Conservation (phyloP, 176 grass and related monocot species). For the Oropetium thomaeum region DNA sequence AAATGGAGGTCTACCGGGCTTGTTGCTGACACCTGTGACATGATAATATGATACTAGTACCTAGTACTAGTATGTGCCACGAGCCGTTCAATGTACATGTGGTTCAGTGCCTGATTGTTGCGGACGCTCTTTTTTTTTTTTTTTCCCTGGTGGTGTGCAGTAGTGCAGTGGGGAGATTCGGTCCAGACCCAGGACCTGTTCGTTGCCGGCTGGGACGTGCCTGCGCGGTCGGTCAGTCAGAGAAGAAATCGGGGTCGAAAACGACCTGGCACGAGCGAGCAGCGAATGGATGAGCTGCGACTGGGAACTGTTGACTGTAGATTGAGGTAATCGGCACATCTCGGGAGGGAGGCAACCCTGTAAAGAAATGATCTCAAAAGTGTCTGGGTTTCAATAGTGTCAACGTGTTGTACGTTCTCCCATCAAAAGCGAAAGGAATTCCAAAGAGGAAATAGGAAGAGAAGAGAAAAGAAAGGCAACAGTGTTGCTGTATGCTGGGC, state of each 20-base stretch:
- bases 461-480: too few species aligned
- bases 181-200: not conserved
- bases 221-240: not conserved
- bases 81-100: not conserved
- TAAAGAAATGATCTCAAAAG: too few species aligned
- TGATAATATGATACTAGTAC: too few species aligned
- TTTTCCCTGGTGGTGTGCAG: not conserved
- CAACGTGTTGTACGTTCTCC: not conserved
- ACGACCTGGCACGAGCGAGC: not conserved
- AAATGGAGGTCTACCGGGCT: not conserved
- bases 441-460: too few species aligned
- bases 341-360: not conserved
- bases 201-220: not conserved
- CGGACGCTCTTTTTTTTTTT: not conserved
- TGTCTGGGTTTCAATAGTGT: too few species aligned
- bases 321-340: not conserved
- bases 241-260: not conserved
- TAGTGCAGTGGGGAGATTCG: not conserved
- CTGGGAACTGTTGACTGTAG: not conserved
- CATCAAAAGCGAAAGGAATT: too few species aligned
- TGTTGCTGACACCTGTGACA: not conserved
- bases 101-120: not conserved
- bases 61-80: too few species aligned
- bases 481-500: too few species aligned
- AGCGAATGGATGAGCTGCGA: not conserved